These are phyloP conservation scores for Scedosporium minutisporum DNA, from an alignment of 2,329 filamentous ascomycete genomes.

Conservation along the genomic window DNA sequence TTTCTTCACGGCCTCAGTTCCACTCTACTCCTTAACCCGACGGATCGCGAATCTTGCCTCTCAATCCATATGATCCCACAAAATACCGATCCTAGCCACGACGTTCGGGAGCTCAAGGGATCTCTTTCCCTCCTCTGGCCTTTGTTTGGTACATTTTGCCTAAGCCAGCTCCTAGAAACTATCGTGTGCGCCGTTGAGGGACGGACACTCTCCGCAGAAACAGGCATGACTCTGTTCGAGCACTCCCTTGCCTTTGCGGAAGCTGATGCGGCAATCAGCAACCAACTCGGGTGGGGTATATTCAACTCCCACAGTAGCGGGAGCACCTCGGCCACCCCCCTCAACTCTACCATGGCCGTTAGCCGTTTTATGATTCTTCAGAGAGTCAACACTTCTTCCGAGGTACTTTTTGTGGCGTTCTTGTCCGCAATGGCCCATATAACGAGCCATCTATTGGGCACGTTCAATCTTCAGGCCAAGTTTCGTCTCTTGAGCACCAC, in stretches of 20 bases:
- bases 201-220: constrained; percentile 69
- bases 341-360: constrained; percentile 30
- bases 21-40: constrained; percentile 60
- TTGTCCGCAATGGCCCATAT: constrained; percentile 86
- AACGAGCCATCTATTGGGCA: constrained; percentile 71
- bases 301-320: constrained; percentile 9
- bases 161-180: constrained; percentile 83
- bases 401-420: constrained; percentile 76
- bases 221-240: constrained; percentile 93
- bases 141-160: constrained; percentile 57
- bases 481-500: constrained; percentile 80
- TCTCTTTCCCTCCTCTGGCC: constrained; percentile 72
- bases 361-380: constrained; percentile 61
- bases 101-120: constrained; percentile 54
- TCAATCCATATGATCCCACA: constrained; percentile 56
- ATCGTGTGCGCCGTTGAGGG: constrained; percentile 83
- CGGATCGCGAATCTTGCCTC: constrained; percentile 64
- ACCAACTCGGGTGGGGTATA: constrained; percentile 63
- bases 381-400: constrained; percentile 78
- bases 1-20: constrained; percentile 67
- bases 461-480: constrained; percentile 68
- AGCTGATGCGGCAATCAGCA: constrained; percentile 78
- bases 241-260: constrained; percentile 94
- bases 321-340: constrained; percentile 12
- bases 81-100: constrained; percentile 33